Percentiles rank a stretch among this genome's conserved stretches.
These are phyloP conservation scores for Tripidium arundinaceum DNA, from an alignment of 202 grass and related monocot genomes.

Conservation along the genomic window DNA sequence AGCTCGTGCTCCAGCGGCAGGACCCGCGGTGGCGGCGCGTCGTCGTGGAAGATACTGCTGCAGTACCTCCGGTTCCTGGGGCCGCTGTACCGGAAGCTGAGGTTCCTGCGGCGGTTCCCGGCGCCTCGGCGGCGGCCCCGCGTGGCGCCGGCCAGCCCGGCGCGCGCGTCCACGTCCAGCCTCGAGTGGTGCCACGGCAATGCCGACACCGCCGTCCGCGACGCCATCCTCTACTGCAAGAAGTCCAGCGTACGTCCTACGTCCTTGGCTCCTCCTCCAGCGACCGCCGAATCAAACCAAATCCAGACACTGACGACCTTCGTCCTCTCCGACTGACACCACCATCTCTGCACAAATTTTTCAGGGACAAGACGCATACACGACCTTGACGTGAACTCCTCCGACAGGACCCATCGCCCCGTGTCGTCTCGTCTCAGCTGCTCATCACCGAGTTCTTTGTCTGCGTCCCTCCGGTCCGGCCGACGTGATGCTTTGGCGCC, in stretches of 20 bases:
- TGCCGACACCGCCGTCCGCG: constrained; percentile 77
- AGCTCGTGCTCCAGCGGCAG: constrained; percentile 37
- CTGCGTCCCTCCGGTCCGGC: background rate
- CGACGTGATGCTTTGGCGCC: constrained; percentile 1
- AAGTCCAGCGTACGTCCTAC: constrained; percentile 63
- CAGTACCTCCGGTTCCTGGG: constrained; percentile 68
- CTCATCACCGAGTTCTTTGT: background rate
- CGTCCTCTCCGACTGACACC: background rate
- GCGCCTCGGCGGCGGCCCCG: constrained; percentile 4
- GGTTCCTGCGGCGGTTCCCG: constrained; percentile 28
- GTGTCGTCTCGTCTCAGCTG: background rate
- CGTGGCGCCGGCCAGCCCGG: constrained; percentile 26
- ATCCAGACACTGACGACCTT: too few relatives aligned
- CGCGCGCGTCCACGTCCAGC: constrained; percentile 41
- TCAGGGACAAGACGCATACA: constrained; percentile 48
- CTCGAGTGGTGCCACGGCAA: constrained; percentile 80
- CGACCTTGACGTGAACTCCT: background rate
- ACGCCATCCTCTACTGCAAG: constrained; percentile 98
- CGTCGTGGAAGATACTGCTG: constrained; percentile 65
- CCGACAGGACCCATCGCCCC: background rate
- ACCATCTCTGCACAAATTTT: background rate
- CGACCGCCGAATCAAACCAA: too few relatives aligned
- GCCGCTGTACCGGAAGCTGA: constrained; percentile 69
- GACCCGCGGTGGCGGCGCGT: background rate
- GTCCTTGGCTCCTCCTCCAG: background rate